Evolutionary conservation across 768 basidiomycete species (phyloP).

Genomic region (Naganishia randhawae): DNA sequence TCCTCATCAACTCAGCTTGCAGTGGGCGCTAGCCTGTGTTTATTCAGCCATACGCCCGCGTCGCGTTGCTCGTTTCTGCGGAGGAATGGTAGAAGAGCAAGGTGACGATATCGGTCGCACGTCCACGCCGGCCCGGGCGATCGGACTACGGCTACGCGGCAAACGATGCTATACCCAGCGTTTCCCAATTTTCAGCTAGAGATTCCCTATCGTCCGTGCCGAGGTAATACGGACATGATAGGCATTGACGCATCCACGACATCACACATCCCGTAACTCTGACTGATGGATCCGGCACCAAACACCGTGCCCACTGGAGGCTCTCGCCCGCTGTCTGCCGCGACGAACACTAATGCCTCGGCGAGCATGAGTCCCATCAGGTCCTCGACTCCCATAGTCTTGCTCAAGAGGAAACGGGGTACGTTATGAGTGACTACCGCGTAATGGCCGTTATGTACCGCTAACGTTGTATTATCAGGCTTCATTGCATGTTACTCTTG

Average conservation of each 20-base stretch:
- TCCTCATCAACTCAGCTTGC: no score
- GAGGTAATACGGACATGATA: not conserved
- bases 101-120: no score
- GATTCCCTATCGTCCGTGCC: not conserved
- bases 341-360: not conserved
- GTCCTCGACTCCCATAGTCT: conserved; percentile 13
- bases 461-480: not conserved
- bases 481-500: conserved; percentile 21
- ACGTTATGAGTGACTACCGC: not conserved
- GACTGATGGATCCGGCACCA: not conserved
- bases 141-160: no score
- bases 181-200: not conserved
- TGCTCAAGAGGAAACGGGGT: conserved; percentile 18
- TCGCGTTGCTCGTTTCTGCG: no score
- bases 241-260: no score
- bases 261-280: no score
- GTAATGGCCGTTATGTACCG: not conserved
- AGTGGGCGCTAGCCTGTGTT: no score
- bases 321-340: not conserved
- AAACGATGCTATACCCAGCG: not conserved
- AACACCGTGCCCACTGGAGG: not conserved
- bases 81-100: no score
- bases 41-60: no score
- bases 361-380: conserved; percentile 15
- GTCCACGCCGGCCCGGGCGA: no score